Evolutionary conservation across 768 basidiomycete species (phyloP).

Genomic region (Chalciporus pseudorubinellus): DNA sequence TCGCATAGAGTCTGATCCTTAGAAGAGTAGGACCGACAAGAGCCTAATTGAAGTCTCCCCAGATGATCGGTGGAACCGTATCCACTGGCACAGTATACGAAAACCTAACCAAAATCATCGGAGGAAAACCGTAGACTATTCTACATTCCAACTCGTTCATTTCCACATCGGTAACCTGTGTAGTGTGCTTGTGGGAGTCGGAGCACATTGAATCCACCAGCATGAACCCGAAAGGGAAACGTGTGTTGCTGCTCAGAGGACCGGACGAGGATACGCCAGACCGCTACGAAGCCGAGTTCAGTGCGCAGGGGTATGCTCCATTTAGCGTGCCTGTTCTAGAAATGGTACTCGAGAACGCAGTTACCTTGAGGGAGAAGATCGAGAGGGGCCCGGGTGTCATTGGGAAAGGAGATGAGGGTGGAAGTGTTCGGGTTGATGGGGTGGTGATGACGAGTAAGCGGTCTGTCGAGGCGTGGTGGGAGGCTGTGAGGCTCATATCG

Average conservation of each 20-base stretch:
- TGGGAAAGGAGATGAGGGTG: conserved; percentile 33
- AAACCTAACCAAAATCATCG: conserved; percentile 60
- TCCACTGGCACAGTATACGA: conserved; percentile 96
- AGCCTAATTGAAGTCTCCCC: no score
- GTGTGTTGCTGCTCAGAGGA: conserved; percentile 44
- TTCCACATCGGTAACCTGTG: no score
- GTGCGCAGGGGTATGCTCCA: conserved; percentile 45
- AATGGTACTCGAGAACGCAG: conserved; percentile 53
- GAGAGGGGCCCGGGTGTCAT: neutral
- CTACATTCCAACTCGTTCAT: neutral
- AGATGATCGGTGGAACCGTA: conserved; percentile 91
- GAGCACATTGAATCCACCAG: no score
- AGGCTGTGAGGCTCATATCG: conserved; percentile 31
- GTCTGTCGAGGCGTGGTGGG: conserved; percentile 69
- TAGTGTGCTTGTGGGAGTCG: no score
- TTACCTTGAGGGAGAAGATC: conserved; percentile 44
- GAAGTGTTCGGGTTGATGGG: conserved; percentile 42
- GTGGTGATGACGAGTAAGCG: conserved; percentile 80
- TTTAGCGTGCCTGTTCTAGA: conserved; percentile 72
- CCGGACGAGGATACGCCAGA: conserved; percentile 41
- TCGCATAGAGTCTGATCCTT: neutral
- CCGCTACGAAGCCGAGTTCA: conserved; percentile 56
- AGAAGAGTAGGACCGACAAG: no score
- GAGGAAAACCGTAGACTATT: conserved; percentile 18
- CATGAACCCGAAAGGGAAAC: conserved; percentile 5